Evolutionary conservation across 169 alveolate genomes (phyloP).

Genomic region (Plasmodium cynomolgi): DNA sequence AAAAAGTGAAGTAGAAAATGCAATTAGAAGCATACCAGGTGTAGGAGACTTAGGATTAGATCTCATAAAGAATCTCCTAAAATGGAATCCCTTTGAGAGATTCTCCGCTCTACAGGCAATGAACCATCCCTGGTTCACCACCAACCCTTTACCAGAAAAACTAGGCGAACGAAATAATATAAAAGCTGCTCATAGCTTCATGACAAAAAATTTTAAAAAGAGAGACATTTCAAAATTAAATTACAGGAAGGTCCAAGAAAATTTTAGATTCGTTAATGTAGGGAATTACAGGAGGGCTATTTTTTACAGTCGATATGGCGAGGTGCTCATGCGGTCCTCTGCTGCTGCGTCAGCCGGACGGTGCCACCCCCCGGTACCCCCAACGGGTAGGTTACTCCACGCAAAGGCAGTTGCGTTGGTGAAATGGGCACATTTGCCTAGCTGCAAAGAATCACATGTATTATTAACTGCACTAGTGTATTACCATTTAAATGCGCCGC

Average conservation of each 20-base stretch:
- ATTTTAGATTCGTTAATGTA: constrained; percentile 57
- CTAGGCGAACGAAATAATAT: constrained; percentile 78
- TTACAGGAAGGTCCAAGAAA: constrained; percentile 27
- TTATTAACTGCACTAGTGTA: not conserved
- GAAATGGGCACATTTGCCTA: not conserved
- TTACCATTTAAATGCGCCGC: not conserved
- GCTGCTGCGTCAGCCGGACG: not conserved
- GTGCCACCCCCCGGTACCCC: not conserved
- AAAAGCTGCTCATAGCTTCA: constrained; percentile 86
- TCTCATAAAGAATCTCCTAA: constrained; percentile 74
- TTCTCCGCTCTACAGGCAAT: constrained; percentile 83
- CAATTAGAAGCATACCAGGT: constrained; percentile 77
- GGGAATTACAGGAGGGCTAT: constrained; percentile 43
- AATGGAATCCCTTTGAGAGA: constrained; percentile 81
- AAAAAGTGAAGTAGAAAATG: constrained; percentile 77
- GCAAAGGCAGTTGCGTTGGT: not conserved
- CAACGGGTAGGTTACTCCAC: not conserved
- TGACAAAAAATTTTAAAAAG: constrained; percentile 84
- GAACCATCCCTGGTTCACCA: constrained; percentile 84
- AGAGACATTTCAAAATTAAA: constrained; percentile 66
- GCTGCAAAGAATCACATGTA: not conserved
- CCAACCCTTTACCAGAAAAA: constrained; percentile 75
- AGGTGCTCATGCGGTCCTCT: not conserved
- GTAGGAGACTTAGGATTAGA: constrained; percentile 86
- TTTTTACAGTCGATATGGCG: constrained; percentile 7